These are phyloP conservation scores for Plasmodium billcollinsi DNA, from an alignment of 169 alveolate genomes.

Conservation along the genomic window DNA sequence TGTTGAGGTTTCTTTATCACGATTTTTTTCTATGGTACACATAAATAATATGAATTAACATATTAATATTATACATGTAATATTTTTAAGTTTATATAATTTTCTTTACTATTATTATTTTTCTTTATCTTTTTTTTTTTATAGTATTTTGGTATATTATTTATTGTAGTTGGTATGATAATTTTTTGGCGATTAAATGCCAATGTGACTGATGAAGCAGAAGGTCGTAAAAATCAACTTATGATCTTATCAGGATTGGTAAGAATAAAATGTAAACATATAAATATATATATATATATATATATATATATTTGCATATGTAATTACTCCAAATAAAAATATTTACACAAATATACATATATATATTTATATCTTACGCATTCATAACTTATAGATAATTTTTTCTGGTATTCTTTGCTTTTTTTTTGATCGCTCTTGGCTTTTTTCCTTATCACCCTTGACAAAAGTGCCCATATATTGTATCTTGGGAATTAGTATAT, in stretches of 20 bases:
- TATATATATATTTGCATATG: constrained; percentile 8
- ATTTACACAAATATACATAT: neutral
- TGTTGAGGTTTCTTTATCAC: constrained; percentile 93
- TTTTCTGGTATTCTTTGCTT: constrained; percentile 94
- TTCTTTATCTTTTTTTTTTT: constrained; percentile 5
- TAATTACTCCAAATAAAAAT: constrained; percentile 1
- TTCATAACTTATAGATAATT: constrained; percentile 78
- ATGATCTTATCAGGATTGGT: constrained; percentile 87
- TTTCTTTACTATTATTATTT: neutral
- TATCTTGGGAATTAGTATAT: constrained; percentile 94
- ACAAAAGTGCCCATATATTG: constrained; percentile 93
- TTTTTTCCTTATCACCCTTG: constrained; percentile 85
- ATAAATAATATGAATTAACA: no score
- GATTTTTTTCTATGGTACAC: constrained; percentile 91
- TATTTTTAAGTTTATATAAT: constrained; percentile 6
- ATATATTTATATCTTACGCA: neutral
- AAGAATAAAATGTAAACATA: constrained; percentile 6
- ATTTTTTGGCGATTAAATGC: constrained; percentile 91
- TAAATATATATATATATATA: no score
- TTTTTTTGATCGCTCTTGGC: constrained; percentile 93
- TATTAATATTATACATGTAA: no score
- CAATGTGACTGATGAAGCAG: constrained; percentile 77
- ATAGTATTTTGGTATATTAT: constrained; percentile 92
- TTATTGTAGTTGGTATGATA: constrained; percentile 91
- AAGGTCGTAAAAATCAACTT: constrained; percentile 79